A percentile compares a stretch with the other conserved stretches of the same genome.
These are phyloP conservation scores for Musa troglodytarum DNA, from an alignment of 176 grass and related monocot species.

Conservation along the genomic window DNA sequence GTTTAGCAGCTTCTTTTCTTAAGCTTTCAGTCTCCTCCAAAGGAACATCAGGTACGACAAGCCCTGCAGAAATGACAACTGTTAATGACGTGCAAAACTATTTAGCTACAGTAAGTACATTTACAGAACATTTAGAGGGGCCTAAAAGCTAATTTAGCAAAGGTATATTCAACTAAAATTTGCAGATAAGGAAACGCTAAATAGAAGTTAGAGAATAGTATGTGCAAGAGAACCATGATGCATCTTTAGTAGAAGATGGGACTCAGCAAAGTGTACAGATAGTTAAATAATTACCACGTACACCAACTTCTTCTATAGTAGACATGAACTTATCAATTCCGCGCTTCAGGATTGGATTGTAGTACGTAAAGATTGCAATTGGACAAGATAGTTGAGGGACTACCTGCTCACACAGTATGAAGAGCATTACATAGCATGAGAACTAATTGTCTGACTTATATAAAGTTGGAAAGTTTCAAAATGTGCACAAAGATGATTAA, in stretches of 20 bases:
- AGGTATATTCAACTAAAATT: background rate
- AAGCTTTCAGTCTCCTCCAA: constrained; percentile 18
- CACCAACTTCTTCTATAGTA: constrained; percentile 10
- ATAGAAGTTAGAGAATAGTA: background rate
- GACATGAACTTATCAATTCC: constrained; percentile 12
- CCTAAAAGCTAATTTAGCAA: background rate
- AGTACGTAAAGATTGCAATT: constrained; percentile 21
- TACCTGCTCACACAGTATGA: constrained; percentile 8
- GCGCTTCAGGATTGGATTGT: constrained; percentile 10
- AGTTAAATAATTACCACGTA: constrained; percentile 17
- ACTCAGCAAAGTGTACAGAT: background rate
- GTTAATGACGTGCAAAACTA: background rate
- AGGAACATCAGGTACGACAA: constrained; percentile 22
- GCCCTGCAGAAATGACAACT: constrained; percentile 14
- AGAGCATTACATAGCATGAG: background rate
- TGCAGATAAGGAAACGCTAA: background rate
- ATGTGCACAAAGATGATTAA: too few species aligned
- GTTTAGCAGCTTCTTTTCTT: constrained; percentile 1
- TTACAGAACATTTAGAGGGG: background rate
- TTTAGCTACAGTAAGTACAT: background rate
- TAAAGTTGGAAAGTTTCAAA: too few species aligned
- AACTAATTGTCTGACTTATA: too few species aligned
- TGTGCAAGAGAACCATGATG: constrained; percentile 1
- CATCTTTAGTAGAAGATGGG: background rate
- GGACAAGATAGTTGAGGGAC: constrained; percentile 26